A percentile compares a stretch with the other conserved stretches of the same genome.
Conservation (phyloP, 1,139 yeast species). For the Geotrichum australiense region DNA sequence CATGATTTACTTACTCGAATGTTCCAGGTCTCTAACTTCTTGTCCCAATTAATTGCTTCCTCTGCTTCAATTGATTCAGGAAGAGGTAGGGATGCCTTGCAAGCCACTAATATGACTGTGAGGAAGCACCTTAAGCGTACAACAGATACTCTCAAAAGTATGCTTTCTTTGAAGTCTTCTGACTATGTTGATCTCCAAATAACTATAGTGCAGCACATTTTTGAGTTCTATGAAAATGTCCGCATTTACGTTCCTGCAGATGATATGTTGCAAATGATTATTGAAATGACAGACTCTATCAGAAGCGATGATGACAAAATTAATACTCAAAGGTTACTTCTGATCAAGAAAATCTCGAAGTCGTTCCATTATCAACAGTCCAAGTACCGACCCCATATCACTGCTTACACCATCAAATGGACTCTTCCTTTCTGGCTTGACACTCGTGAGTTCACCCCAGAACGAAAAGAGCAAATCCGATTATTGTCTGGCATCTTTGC, state of each 20-base stretch:
- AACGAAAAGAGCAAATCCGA: constrained; percentile 28
- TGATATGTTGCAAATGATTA: constrained; percentile 25
- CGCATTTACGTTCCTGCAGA: constrained; percentile 24
- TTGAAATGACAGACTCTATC: constrained; percentile 28
- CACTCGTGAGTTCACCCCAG: constrained; percentile 23
- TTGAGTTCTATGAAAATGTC: constrained; percentile 23
- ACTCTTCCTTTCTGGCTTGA: constrained; percentile 33
- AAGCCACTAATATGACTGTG: constrained; percentile 19
- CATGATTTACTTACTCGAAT: constrained; percentile 22
- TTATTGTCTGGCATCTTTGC: constrained; percentile 30
- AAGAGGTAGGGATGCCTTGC: constrained; percentile 22
- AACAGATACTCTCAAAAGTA: constrained; percentile 22
- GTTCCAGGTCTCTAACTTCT: constrained; percentile 24
- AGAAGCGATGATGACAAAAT: constrained; percentile 37
- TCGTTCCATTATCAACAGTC: constrained; percentile 41
- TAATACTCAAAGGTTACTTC: constrained; percentile 49
- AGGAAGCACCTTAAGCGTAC: constrained; percentile 21
- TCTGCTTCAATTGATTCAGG: constrained; percentile 28
- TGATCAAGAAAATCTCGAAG: constrained; percentile 52
- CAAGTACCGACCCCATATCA: constrained; percentile 39
- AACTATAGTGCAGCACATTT: constrained; percentile 22
- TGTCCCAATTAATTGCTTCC: constrained; percentile 27
- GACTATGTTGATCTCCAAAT: constrained; percentile 23
- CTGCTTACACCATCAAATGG: constrained; percentile 53
- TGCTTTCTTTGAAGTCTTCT: constrained; percentile 20